These are phyloP conservation scores for Przewalskia tangutica DNA, from an alignment of 257 asterid species.

Conservation along the genomic window DNA sequence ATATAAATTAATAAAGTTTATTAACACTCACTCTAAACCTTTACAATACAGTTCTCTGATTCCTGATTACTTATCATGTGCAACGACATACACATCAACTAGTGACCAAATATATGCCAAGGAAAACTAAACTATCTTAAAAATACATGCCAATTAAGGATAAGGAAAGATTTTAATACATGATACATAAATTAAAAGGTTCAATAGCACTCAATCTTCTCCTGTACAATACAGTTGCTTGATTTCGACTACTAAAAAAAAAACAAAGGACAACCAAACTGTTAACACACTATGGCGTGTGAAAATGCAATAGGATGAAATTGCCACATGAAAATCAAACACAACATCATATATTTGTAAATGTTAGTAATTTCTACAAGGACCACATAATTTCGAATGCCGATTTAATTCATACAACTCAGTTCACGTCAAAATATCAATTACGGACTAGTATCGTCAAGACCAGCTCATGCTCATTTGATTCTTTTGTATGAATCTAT, in stretches of 20 bases:
- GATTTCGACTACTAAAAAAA: background rate
- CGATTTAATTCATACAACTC: background rate
- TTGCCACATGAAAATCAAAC: background rate
- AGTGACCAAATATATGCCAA: background rate
- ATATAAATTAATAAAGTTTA: background rate
- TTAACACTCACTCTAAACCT: background rate
- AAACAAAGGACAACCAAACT: background rate
- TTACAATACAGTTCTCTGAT: background rate
- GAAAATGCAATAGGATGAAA: background rate
- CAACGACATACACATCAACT: background rate
- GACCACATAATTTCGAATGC: background rate
- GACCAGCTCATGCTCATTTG: background rate
- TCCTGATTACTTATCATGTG: background rate
- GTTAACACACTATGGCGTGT: background rate
- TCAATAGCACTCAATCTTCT: background rate
- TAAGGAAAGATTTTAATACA: background rate
- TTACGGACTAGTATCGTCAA: background rate
- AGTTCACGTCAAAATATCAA: background rate
- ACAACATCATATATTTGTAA: background rate
- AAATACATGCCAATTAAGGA: background rate
- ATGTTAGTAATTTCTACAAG: background rate
- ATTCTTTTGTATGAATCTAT: background rate
- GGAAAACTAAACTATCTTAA: background rate
- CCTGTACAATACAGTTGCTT: background rate
- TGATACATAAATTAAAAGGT: background rate